A percentile compares a stretch with the other conserved stretches of the same genome.
phyloP scores from a whole-genome alignment of 2,329 filamentous ascomycete genomes.

The Botrytis medusae region DNA sequence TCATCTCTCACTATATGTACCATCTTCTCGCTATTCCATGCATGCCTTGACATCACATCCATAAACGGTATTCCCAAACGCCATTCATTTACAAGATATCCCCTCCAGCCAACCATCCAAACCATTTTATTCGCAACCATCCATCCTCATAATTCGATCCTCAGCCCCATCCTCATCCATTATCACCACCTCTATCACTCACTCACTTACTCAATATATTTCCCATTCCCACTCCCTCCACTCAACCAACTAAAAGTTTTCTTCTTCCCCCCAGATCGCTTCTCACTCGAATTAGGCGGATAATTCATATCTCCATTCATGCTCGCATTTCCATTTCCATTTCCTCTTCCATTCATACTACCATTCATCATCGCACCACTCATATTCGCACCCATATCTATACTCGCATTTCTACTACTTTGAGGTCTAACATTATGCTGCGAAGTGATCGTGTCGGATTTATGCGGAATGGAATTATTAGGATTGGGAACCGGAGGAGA shows the following conservation, averaged over 20 bases:
- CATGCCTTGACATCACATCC: background rate
- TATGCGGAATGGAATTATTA: background rate
- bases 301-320: conserved; percentile 12
- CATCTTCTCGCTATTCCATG: background rate
- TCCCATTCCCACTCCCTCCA: conserved; percentile 17
- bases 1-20: conserved; percentile 4
- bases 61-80: conserved; percentile 8
- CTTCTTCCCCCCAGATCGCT: conserved; percentile 19
- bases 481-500: conserved; percentile 1
- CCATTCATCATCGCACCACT: background rate
- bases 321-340: conserved; percentile 11
- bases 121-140: conserved; percentile 1
- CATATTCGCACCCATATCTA: conserved; percentile 13
- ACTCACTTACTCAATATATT: conserved; percentile 19
- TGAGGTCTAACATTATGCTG: conserved; percentile 1
- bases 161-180: background rate
- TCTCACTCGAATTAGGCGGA: conserved; percentile 22
- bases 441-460: conserved; percentile 14
- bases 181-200: background rate
- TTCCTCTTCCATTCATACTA: conserved; percentile 14
- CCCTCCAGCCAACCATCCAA: background rate
- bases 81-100: background rate
- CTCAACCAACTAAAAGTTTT: conserved; percentile 23
- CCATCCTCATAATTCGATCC: background rate
- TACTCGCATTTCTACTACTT: conserved; percentile 9